These are phyloP conservation scores for Pelargonium myrrhifolium DNA, from an alignment of 441 rosid genomes.

Conservation along the genomic window DNA sequence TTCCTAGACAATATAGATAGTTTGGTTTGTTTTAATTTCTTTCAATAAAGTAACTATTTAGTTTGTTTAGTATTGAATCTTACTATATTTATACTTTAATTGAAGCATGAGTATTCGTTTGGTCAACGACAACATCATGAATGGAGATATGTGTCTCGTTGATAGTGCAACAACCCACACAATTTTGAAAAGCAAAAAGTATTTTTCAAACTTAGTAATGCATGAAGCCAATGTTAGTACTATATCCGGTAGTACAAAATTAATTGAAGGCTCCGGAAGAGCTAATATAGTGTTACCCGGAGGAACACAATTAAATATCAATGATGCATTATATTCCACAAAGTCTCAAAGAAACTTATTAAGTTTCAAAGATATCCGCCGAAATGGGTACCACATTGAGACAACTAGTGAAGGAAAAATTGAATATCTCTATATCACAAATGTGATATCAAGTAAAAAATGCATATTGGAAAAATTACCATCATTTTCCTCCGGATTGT, in stretches of 20 bases:
- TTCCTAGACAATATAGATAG: too few species aligned
- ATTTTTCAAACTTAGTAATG: neutral
- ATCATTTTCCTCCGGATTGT: neutral
- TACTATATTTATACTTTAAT: too few species aligned
- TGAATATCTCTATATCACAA: conserved; percentile 11
- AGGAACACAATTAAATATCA: neutral
- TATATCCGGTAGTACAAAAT: neutral
- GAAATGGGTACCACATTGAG: neutral
- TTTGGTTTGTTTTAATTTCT: too few species aligned
- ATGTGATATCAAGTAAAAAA: neutral
- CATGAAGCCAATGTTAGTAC: neutral
- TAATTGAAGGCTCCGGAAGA: conserved; percentile 7
- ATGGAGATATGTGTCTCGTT: conserved; percentile 1
- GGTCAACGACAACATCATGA: too few species aligned
- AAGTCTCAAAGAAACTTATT: conserved; percentile 2
- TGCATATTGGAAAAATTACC: neutral
- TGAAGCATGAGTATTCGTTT: too few species aligned
- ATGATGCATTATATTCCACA: neutral
- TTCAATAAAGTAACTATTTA: too few species aligned
- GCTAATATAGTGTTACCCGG: neutral
- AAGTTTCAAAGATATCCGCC: conserved; percentile 13
- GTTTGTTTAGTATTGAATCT: too few species aligned
- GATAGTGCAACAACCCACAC: conserved; percentile 3
- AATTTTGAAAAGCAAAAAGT: neutral
- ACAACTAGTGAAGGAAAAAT: neutral